Conservation (phyloP, 805 yeast genomes). For the Millerozyma acaciae region DNA sequence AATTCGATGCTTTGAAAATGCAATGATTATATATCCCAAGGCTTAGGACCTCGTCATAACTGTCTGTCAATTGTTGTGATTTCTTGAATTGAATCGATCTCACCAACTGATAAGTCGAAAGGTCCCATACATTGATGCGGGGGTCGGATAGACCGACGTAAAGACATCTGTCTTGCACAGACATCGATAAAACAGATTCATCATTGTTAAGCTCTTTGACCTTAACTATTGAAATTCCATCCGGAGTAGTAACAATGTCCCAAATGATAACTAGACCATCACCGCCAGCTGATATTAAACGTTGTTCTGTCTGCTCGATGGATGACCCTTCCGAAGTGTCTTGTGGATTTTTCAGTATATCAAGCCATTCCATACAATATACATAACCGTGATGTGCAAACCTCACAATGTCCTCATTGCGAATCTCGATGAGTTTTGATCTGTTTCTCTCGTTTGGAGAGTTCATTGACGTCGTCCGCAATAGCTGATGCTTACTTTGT, state of each 20-base stretch:
- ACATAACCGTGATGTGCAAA: conserved; percentile 94
- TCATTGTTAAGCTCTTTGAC: conserved; percentile 51
- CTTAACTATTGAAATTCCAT: conserved; percentile 13
- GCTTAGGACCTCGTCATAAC: conserved; percentile 45
- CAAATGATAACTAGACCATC: conserved; percentile 86
- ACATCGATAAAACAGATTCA: conserved; percentile 69
- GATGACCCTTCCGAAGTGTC: conserved; percentile 13
- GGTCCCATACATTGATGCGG: conserved; percentile 77
- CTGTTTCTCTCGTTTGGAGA: conserved; percentile 1
- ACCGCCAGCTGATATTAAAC: conserved; percentile 66
- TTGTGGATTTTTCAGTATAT: conserved; percentile 5
- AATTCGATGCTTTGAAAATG: conserved; percentile 58
- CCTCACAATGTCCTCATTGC: conserved; percentile 57
- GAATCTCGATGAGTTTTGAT: conserved; percentile 56
- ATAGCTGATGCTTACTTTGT: conserved; percentile 24
- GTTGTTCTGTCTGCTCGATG: conserved; percentile 11
- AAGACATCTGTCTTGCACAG: conserved; percentile 59
- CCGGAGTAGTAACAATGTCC: conserved; percentile 35
- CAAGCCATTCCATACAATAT: conserved; percentile 54
- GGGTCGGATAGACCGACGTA: conserved; percentile 83
- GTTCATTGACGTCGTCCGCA: conserved; percentile 12
- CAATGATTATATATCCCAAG: conserved; percentile 53
- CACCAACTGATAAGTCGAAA: conserved; percentile 71
- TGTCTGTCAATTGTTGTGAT: conserved; percentile 5
- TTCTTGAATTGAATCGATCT: conserved; percentile 35